Evolutionary conservation across 2,329 filamentous ascomycete genomes (phyloP).

Genomic region (Penicillium thymicola): DNA sequence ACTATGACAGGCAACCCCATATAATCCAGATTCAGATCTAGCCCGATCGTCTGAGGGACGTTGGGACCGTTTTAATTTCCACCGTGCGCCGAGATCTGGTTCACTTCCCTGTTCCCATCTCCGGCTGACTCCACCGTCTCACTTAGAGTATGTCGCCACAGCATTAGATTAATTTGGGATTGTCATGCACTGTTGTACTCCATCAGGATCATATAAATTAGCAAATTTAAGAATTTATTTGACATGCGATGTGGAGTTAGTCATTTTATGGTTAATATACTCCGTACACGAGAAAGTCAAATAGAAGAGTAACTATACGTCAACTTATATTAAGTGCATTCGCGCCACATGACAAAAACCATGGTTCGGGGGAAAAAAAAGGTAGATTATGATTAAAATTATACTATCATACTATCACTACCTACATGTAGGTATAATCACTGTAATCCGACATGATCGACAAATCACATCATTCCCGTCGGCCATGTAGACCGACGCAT

Average conservation of each 20-base stretch:
- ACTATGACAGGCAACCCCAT: conserved; percentile 1
- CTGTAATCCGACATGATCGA: not conserved
- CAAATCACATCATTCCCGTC: not conserved
- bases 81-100: conserved; percentile 18
- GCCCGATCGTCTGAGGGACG: not conserved
- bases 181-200: not conserved
- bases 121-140: conserved; percentile 20
- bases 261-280: not conserved
- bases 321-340: not conserved
- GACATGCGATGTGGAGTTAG: not conserved
- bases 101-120: conserved; percentile 18
- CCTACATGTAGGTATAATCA: not conserved
- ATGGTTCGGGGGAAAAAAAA: not conserved
- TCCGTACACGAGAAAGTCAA: too few relatives aligned
- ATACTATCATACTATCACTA: not conserved
- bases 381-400: not conserved
- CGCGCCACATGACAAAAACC: not conserved
- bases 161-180: not conserved
- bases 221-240: not conserved
- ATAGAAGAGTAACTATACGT: not conserved
- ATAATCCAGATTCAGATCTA: not conserved
- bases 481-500: not conserved
- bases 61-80: conserved; percentile 19
- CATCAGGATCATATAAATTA: not conserved
- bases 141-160: conserved; percentile 19